Percentiles rank a stretch among this genome's conserved stretches.
Evolutionary conservation across 108 stramenopile species (phyloP).

Genomic region (Fragilariopsis cylindrus): DNA sequence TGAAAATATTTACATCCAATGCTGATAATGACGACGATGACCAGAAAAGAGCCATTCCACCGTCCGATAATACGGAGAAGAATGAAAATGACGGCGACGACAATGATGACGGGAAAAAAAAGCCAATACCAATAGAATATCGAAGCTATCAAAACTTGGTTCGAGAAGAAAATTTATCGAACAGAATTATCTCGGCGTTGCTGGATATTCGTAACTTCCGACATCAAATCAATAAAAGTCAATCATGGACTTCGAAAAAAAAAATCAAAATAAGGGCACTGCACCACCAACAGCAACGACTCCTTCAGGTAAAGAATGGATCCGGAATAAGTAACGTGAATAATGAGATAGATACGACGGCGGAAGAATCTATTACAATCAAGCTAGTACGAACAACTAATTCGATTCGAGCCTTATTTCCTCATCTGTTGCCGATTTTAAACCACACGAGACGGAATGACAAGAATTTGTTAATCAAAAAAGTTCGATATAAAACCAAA

Average conservation of each 20-base stretch:
- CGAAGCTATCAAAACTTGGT: conserved; percentile 6
- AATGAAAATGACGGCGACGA: not conserved
- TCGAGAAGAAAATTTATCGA: conserved; percentile 4
- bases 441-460: conserved; percentile 28
- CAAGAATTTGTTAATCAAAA: conserved; percentile 4
- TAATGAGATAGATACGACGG: not conserved
- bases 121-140: conserved; percentile 1
- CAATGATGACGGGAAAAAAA: not conserved
- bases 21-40: conserved; percentile 7
- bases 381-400: conserved; percentile 34
- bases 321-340: not conserved
- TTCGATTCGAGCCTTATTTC: conserved; percentile 32
- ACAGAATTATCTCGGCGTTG: conserved; percentile 12
- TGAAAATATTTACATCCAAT: conserved; percentile 89
- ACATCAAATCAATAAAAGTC: not conserved
- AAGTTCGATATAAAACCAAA: conserved; percentile 13
- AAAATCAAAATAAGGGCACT: not conserved
- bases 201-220: conserved; percentile 15
- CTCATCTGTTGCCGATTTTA: conserved; percentile 30
- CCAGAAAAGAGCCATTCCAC: not conserved
- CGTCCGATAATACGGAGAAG: not conserved
- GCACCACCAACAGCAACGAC: conserved; percentile 12
- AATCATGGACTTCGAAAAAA: not conserved
- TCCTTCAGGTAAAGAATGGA: not conserved
- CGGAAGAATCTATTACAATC: conserved; percentile 8